Base-by-base conservation (phyloP, 805 yeast species). In the Ogataea paradorogensis region DNA sequence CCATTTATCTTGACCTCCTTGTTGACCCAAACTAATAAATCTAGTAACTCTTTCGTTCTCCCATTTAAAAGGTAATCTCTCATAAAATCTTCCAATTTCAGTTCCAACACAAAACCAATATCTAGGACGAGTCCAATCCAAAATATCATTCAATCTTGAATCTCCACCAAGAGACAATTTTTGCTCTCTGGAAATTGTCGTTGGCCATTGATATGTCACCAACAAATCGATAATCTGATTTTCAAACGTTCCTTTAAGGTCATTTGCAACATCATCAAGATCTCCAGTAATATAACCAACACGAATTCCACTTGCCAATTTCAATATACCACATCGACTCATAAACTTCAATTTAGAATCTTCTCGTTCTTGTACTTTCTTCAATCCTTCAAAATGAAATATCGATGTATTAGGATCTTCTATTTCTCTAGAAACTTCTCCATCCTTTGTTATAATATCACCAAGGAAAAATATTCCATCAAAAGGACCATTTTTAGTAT, bases 21-120 rank as follows among this genome's bases (percentile, higher is more conserved):
- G 82, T 34, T 69, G 67, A 0, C 78, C 84, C 33, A 86, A 56
- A 54, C 88, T 79, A 11, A 86, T 71, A 50, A 83, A 82, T 37
- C 95, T 66, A 0, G 88, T 76, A 1, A 71, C 53, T 10, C 68
- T 52, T 0, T 61, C 67, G 21, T 44, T 34, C 14, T 61, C 59
- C 87, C 87, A 82, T 36, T 64, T 48, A 53, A 85, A 80, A 1
- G 87, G 80, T 15, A 63, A 55, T 42, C 76, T 62, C 51, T 84
- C 88, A 46, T 67, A 63, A 51, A 70, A 78, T 27, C 65, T 63
- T 0, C 80, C 78, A 1, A 56, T 34, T 10, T 69, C 67, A 30
- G 70, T 59, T 0, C 85, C 85, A 16, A 69, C 73, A 2, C 78
- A 66, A 53, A 86, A 80, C 59, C 82, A 84, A 54, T 86, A 86